phyloP scores from a whole-genome alignment of 2,329 filamentous ascomycete genomes.

The Sphaerulina populicola region DNA sequence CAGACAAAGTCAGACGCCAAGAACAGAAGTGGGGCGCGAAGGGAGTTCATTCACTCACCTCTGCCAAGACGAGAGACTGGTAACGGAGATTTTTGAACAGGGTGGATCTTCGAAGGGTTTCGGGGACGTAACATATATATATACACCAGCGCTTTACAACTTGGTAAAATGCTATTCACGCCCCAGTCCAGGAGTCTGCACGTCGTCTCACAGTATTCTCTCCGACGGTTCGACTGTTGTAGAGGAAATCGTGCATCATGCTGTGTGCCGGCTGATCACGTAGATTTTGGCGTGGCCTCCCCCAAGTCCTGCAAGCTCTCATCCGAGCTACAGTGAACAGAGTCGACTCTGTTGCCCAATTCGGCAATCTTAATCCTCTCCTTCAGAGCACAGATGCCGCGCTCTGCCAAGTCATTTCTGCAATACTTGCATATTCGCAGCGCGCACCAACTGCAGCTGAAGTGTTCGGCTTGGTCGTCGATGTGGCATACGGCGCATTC shows the following conservation, averaged over 20 bases:
- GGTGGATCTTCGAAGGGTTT: neutral
- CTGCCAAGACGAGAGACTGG: neutral
- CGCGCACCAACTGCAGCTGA: conserved; percentile 30
- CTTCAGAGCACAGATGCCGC: conserved; percentile 20
- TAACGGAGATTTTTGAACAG: neutral
- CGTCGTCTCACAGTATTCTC: neutral
- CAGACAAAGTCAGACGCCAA: too few relatives aligned
- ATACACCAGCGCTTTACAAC: neutral
- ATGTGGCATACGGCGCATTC: conserved; percentile 32
- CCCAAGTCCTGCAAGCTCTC: conserved; percentile 10
- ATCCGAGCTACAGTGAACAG: conserved; percentile 7
- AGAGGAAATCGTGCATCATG: neutral
- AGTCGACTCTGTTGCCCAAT: conserved; percentile 9
- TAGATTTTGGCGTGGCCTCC: conserved; percentile 1
- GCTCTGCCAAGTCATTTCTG: conserved; percentile 20
- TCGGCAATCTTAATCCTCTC: conserved; percentile 19
- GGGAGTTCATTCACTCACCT: neutral
- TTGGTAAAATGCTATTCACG: neutral
- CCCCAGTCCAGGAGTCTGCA: neutral
- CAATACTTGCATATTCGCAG: conserved; percentile 29
- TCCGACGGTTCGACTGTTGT: neutral
- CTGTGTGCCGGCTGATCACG: neutral
- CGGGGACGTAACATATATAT: neutral
- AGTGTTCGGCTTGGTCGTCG: conserved; percentile 28
- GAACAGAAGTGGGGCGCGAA: neutral